A percentile compares a stretch with the other conserved stretches of the same genome.
Evolutionary conservation across 768 basidiomycete species (phyloP).

Genomic region (Wakefieldia striispora): DNA sequence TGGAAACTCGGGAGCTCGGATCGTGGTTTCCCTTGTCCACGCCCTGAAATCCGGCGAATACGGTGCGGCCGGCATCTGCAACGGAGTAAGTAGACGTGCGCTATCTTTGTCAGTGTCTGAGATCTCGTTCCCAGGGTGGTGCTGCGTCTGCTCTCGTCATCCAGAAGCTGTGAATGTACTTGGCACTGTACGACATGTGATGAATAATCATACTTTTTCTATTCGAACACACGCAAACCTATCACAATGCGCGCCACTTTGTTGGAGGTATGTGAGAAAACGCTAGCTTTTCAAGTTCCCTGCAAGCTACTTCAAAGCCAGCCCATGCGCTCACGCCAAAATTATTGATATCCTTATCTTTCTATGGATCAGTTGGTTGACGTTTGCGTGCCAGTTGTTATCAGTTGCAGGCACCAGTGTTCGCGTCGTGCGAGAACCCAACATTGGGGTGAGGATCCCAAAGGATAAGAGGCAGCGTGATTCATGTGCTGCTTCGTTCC

Average conservation of each 20-base stretch:
- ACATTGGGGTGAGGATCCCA: not conserved
- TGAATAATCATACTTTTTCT: conserved; percentile 13
- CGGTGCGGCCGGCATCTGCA: conserved; percentile 95
- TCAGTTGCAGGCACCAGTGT: conserved; percentile 5
- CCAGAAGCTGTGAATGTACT: conserved; percentile 63
- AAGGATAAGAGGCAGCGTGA: conserved; percentile 10
- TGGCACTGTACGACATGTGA: conserved; percentile 15
- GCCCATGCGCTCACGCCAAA: conserved; percentile 8
- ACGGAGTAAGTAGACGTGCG: conserved; percentile 65
- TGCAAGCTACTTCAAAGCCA: not conserved
- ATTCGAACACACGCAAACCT: conserved; percentile 2
- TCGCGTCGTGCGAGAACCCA: conserved; percentile 6
- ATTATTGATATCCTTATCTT: conserved; percentile 19
- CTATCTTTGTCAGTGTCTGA: conserved; percentile 12
- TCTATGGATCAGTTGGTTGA: not conserved
- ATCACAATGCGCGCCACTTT: conserved; percentile 1
- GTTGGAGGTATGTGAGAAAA: conserved; percentile 16
- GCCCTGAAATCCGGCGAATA: conserved; percentile 91
- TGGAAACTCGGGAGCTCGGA: conserved; percentile 93
- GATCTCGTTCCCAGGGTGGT: conserved; percentile 60
- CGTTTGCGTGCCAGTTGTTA: conserved; percentile 2
- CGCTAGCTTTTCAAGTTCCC: not conserved
- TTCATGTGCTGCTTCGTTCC: not conserved
- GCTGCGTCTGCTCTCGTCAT: conserved; percentile 90
- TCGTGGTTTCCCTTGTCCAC: conserved; percentile 90